Evolutionary conservation across 352 stramenopile genomes (phyloP).

Genomic region (Globisporangium viniferum): DNA sequence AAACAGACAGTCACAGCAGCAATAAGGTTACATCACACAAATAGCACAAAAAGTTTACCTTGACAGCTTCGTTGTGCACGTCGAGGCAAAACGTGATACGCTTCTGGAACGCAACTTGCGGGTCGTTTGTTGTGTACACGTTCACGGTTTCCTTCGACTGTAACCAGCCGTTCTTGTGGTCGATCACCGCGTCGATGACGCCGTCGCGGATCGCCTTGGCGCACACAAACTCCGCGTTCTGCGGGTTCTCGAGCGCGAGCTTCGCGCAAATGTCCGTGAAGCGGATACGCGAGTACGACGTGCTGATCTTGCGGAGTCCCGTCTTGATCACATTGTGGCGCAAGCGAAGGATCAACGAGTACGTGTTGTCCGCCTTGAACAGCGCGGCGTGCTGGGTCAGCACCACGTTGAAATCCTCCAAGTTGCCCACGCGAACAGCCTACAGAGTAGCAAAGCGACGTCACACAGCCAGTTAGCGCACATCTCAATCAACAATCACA

Average conservation of each 20-base stretch:
- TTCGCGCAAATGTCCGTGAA: conserved; percentile 93
- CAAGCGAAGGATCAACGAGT: conserved; percentile 95
- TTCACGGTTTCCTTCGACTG: conserved; percentile 87
- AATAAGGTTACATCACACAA: neutral
- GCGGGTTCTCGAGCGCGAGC: conserved; percentile 90
- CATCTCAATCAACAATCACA: neutral
- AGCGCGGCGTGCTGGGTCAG: conserved; percentile 79
- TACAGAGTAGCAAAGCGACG: conserved; percentile 23
- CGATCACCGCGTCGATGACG: conserved; percentile 97
- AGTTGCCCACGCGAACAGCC: conserved; percentile 94
- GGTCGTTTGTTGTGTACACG: conserved; percentile 92
- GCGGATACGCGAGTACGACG: conserved; percentile 91
- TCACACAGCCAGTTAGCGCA: conserved; percentile 6
- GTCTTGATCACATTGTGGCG: conserved; percentile 99
- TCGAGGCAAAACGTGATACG: conserved; percentile 98
- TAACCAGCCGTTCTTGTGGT: conserved; percentile 95
- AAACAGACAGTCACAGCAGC: too few relatives aligned
- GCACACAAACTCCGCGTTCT: conserved; percentile 96
- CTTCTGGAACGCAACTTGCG: conserved; percentile 94
- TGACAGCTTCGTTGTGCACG: conserved; percentile 98
- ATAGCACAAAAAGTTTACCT: conserved; percentile 31
- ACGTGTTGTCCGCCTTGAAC: conserved; percentile 94
- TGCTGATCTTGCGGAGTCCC: conserved; percentile 95
- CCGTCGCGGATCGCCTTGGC: conserved; percentile 98
- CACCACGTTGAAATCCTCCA: conserved; percentile 93